Evolutionary conservation across 2,329 filamentous ascomycete genomes (phyloP).

Genomic region (Fusarium solani-melongenae): DNA sequence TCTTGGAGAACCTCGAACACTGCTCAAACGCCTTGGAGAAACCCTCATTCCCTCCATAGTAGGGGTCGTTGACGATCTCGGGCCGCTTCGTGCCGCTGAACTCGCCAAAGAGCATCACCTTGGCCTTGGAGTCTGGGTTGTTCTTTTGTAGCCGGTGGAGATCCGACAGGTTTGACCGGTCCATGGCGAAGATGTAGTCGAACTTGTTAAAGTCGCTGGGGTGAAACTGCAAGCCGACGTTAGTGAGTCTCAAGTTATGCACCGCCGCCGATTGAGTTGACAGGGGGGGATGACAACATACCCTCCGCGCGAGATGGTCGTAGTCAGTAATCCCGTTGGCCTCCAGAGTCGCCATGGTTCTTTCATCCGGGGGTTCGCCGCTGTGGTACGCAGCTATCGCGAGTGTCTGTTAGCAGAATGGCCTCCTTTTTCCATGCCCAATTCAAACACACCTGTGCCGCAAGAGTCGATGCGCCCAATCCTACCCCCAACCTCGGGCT

Average conservation of each 20-base stretch:
- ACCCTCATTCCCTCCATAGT: conserved; percentile 86
- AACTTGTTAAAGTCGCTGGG: conserved; percentile 83
- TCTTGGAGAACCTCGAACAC: conserved; percentile 78
- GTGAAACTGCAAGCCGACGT: conserved; percentile 54
- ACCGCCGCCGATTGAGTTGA: neutral
- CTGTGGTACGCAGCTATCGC: conserved; percentile 81
- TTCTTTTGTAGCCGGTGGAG: conserved; percentile 70
- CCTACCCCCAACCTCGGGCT: conserved; percentile 66
- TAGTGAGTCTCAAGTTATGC: conserved; percentile 2
- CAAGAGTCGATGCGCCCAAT: conserved; percentile 84
- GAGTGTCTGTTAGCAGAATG: conserved; percentile 16
- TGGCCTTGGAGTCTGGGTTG: conserved; percentile 68
- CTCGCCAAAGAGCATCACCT: conserved; percentile 87
- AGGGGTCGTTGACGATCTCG: conserved; percentile 87
- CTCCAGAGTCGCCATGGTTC: conserved; percentile 83
- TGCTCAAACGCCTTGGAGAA: conserved; percentile 92
- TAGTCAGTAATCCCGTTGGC: conserved; percentile 82
- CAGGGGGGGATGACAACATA: conserved; percentile 50
- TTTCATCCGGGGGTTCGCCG: conserved; percentile 79
- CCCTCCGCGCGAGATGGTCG: conserved; percentile 79
- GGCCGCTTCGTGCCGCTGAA: conserved; percentile 72
- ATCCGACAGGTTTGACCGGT: conserved; percentile 81
- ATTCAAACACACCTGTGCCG: conserved; percentile 72
- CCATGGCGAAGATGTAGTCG: conserved; percentile 97
- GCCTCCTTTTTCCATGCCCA: neutral